Evolutionary conservation across 148 eudicot species (phyloP), one percentile per base, ranked within the genome.

Genomic region (Simmondsia chinensis): DNA sequence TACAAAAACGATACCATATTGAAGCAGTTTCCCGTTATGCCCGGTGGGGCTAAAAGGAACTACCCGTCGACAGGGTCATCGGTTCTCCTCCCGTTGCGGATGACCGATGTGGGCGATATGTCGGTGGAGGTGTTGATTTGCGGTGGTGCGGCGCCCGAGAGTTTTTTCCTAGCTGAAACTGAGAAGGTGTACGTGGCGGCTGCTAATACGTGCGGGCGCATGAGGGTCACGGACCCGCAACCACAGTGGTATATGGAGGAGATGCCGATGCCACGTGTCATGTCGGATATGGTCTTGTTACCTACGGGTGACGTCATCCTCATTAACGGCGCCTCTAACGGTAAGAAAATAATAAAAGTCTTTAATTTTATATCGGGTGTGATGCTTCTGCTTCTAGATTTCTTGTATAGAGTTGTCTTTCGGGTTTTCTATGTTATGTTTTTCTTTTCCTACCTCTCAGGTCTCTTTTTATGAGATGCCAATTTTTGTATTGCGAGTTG

Each of bases 61-160:
- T 91, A 84, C 54, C 97, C 97, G 3, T 71, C 93, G 0, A 79
- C 97, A 0, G 95, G 97, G 2, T 78, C 95, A 7, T 84, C 95
- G 0, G 80, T 77, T 0, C 32, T 89, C 31, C 56, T 89, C 1
- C 97, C 97, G 0, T 13, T 89, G 33, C 20, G 35, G 26, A 20
- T 31, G 1, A 50, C 20, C 5, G 24, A 6, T 4, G 24, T 18
- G 2, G 31, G 17, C 14, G 13, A 7, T 23, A 21, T 32, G 25
- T 67, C 69, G 31, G 66, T 74, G 18, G 95, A 85, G 64, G 60
- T 91, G 11, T 54, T 91, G 79, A 40, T 91, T 0, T 91, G 97
- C 53, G 97, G 97, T 3, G 97, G 97, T 0, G 81, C 93, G 0
- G 50, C 43, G 4, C 72, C 68, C 1, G 67, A 61, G 0, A 59